Percentiles rank a stretch among this genome's conserved stretches.
These are phyloP conservation scores for Silene latifolia DNA, from an alignment of 148 eudicot genomes.

Conservation along the genomic window DNA sequence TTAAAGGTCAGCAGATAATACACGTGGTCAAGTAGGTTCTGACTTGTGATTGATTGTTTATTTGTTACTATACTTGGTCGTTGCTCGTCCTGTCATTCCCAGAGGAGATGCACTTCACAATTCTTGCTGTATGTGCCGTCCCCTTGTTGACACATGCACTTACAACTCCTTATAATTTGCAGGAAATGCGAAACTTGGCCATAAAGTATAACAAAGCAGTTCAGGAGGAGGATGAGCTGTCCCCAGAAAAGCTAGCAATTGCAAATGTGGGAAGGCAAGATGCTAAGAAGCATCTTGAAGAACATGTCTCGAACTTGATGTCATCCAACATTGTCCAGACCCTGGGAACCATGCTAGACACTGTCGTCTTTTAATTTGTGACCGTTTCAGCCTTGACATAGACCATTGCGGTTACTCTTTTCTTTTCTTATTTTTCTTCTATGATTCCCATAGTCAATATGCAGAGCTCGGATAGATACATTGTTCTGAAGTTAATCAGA, in stretches of 20 bases:
- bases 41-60: too few species aligned
- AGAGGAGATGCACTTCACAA: neutral
- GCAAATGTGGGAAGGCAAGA: slow-evolving; percentile 97
- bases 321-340: slow-evolving; percentile 90
- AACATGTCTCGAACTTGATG: slow-evolving; percentile 95
- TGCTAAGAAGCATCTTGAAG: slow-evolving; percentile 97
- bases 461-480: neutral
- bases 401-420: neutral
- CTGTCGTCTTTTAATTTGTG: slow-evolving; percentile 62
- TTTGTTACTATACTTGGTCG: too few species aligned
- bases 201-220: slow-evolving; percentile 90
- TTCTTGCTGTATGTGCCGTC: neutral
- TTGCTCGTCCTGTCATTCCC: neutral
- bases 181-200: slow-evolving; percentile 90
- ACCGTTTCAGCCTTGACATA: neutral
- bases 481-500: neutral
- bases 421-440: neutral
- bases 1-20: neutral
- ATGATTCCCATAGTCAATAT: neutral
- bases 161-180: slow-evolving; percentile 21
- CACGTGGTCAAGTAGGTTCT: too few species aligned
- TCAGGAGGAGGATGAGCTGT: slow-evolving; percentile 86
- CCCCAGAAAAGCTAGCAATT: slow-evolving; percentile 92
- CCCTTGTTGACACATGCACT: neutral
- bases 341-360: slow-evolving; percentile 89